phyloP scores from a whole-genome alignment of 176 grass and related monocot genomes.

The Lolium rigidum region DNA sequence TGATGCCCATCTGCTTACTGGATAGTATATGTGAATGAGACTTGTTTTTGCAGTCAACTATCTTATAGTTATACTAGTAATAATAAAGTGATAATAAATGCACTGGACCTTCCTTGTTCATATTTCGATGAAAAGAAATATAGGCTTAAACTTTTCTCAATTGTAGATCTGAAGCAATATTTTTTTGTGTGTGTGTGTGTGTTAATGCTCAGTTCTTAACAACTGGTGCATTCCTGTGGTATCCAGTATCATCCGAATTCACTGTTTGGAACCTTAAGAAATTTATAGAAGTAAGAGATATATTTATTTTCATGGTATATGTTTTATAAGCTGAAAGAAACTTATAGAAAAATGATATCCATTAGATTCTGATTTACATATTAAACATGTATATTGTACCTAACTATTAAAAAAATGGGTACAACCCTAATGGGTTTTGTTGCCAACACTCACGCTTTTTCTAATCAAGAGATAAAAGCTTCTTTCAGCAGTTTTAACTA shows the following conservation, averaged over 20 bases:
- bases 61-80: slow-evolving; percentile 21
- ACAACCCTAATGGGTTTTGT: slow-evolving; percentile 3
- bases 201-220: slow-evolving; percentile 17
- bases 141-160: slow-evolving; percentile 19
- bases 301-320: slow-evolving; percentile 23
- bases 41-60: not conserved
- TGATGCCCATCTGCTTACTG: not conserved
- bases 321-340: slow-evolving; percentile 31
- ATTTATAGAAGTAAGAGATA: slow-evolving; percentile 13
- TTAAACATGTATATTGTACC: not conserved
- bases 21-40: slow-evolving; percentile 11
- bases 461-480: slow-evolving; percentile 9
- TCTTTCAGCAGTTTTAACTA: slow-evolving; percentile 23
- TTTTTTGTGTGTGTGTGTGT: not conserved
- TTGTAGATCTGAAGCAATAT: slow-evolving; percentile 32
- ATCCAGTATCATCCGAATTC: slow-evolving; percentile 14
- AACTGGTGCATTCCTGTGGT: slow-evolving; percentile 16
- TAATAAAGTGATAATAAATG: slow-evolving; percentile 39
- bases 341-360: slow-evolving; percentile 20
- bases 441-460: slow-evolving; percentile 25
- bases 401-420: not conserved
- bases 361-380: slow-evolving; percentile 21
- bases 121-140: slow-evolving; percentile 35
- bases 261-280: slow-evolving; percentile 20
- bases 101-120: slow-evolving; percentile 18